Base-by-base conservation (phyloP, 306 rosid genomes). In the Cicer judaicum region DNA sequence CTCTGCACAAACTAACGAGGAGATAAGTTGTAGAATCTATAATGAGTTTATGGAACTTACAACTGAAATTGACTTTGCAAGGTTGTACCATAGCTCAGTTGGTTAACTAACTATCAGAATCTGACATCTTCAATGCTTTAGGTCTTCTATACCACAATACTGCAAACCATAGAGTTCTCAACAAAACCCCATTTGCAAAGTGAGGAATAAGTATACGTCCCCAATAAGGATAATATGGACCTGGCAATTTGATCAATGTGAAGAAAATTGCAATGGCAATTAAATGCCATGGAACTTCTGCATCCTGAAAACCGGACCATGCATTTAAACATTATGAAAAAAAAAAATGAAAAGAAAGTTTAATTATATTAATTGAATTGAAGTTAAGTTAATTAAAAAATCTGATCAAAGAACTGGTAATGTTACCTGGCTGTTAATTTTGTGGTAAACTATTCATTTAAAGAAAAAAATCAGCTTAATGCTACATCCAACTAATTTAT, bases 271-370 rank as follows among this genome's bases (percentile, higher is more conserved):
- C 92, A 72, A 85, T 72, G 41, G 80, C 87, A 72, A 94, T 86
- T 82, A 95, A 86, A 90, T 95, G 96, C 96, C 99, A 92, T 2
- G 98, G 97, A 77, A 92, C 89, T 89, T 90, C 84, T 47, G 94
- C 91, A 78, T 84, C 93, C 97, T 94, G 95, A 83, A 76, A 85
- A 80, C 39, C 7, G 60, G 78, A 64, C 69, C 60, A 78, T 29
- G 73, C 53, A 75, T 29, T 55, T 76, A 41, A 63, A 70, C 19
- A 29, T 29, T 24, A 64, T 48, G 41, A 16, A n/a, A 10, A 38
- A 24, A 12, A 38, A 34, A 48, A 77, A 64, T 15, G 24, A 14
- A 52, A 52, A 14, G 1, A 55, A 55, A 10, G 7, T 29, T 29
- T 29, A 29, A 0, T 29, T 29, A 29, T 29, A 29, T 29, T 29